Base-by-base conservation (phyloP, 179 eudicot species). In the Beta macrorhiza region DNA sequence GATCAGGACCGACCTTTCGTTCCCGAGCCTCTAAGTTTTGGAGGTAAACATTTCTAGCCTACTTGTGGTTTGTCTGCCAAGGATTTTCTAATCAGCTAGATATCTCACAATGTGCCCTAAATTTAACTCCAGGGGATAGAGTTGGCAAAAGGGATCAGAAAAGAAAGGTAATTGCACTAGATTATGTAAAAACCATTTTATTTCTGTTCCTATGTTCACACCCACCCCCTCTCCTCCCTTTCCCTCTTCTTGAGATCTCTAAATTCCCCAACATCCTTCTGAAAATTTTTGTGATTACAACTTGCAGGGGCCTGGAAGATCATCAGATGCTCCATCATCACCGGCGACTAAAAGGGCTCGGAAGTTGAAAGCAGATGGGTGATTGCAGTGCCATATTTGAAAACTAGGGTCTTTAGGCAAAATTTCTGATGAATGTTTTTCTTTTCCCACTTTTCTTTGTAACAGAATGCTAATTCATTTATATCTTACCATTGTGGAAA, bases 331-430 rank as follows among this genome's bases (percentile, higher is more conserved):
- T 79, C 95, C 98, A 83, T 86, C 95, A 56, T 90, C 97, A 42
- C 97, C 97, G 52, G 94, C 97, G 62, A 93, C 82, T 22, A 88
- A 95, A 87, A 90, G 99, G 86, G 95, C 98, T 75, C 89, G 99
- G 51, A 95, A 93, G 82, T 82, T 89, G 67, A 92, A 92, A 83
- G 83, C 93, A n/a, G 98, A 95, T 75, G 85, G 88, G 82, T 93
- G 82, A 87, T 68, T 42, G 29, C 77, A 32, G 15, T 2, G 13
- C 62, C 17, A 20, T 73, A n/a, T 17, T 5, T 20, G 19, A 14
- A 22, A 74, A 74, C 15, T 74, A 74, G 77, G 49, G 7, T 19
- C 9, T 74, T 72, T 51, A 55, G 53, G 55, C 11, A 19, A 47
- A 56, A 0, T 14, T 22, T 73, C 45, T 55, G 49, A 74, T 55